phyloP scores from a whole-genome alignment of 345 rosid species.

The Eucalyptus sideroxylon region DNA sequence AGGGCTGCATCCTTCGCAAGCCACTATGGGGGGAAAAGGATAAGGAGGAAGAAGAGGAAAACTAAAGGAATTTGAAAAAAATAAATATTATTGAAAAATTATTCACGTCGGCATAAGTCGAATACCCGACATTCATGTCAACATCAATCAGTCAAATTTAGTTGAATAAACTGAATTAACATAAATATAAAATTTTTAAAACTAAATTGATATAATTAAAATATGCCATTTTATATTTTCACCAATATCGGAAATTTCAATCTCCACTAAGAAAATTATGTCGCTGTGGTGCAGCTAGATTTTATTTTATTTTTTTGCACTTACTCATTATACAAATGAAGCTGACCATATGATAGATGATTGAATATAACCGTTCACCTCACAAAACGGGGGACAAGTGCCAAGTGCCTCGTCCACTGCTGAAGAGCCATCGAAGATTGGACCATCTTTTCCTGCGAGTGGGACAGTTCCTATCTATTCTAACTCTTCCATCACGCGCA shows the following conservation, averaged over 20 bases:
- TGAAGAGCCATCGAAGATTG: neutral
- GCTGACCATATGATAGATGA: neutral
- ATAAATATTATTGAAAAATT: no score
- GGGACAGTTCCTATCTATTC: neutral
- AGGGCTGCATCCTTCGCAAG: neutral
- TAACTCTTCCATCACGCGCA: neutral
- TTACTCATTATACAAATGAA: neutral
- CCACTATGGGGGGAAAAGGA: neutral
- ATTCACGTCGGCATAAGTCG: accelerated
- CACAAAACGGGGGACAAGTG: neutral
- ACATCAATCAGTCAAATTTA: accelerated
- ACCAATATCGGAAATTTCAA: neutral
- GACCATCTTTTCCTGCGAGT: neutral
- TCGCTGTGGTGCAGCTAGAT: neutral
- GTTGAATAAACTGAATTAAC: no score
- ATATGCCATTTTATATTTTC: neutral
- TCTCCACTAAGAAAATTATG: neutral
- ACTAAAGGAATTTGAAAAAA: no score
- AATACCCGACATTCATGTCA: accelerated
- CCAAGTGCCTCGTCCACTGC: neutral
- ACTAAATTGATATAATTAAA: accelerated
- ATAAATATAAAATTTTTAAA: no score
- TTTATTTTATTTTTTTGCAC: neutral
- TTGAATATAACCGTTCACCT: neutral
- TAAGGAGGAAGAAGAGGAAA: no score